These are phyloP conservation scores for Thecaphora frezii DNA, from an alignment of 1,284 basidiomycete genomes.

Conservation along the genomic window DNA sequence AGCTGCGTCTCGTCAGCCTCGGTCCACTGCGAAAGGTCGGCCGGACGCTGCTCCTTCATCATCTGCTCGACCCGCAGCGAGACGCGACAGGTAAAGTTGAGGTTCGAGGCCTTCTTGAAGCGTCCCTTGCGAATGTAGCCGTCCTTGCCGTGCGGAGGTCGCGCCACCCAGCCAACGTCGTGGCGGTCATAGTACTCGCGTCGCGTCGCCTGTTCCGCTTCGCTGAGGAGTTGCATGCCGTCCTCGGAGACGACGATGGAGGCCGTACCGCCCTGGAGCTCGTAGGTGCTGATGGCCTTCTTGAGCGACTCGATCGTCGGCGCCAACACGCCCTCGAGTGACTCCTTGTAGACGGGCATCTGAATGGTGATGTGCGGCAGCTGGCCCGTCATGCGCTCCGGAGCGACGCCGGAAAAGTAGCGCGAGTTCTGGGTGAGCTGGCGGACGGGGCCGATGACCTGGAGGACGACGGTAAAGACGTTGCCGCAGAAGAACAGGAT, in stretches of 20 bases:
- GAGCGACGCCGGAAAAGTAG: conserved; percentile 61
- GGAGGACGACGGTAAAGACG: conserved; percentile 62
- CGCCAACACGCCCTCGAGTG: conserved; percentile 61
- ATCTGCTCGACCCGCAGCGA: conserved; percentile 75
- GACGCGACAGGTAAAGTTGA: conserved; percentile 78
- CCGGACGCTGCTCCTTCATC: conserved; percentile 59
- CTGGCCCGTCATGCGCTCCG: conserved; percentile 68
- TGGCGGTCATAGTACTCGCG: conserved; percentile 73
- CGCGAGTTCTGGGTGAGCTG: conserved; percentile 64
- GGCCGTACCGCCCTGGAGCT: conserved; percentile 76
- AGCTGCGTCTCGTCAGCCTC: conserved; percentile 31
- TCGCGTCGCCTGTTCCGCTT: conserved; percentile 69
- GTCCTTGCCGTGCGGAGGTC: conserved; percentile 70
- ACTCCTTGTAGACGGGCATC: conserved; percentile 75
- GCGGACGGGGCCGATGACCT: conserved; percentile 65
- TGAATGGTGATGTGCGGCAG: conserved; percentile 75
- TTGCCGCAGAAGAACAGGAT: conserved; percentile 68
- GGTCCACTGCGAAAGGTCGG: conserved; percentile 15
- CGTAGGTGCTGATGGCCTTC: conserved; percentile 82
- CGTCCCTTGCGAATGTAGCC: conserved; percentile 81
- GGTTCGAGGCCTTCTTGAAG: conserved; percentile 86
- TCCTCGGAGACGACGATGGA: conserved; percentile 77
- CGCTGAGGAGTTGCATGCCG: conserved; percentile 68
- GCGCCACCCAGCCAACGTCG: conserved; percentile 79
- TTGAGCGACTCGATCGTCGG: conserved; percentile 79